Evolutionary conservation across 2,329 filamentous ascomycete genomes (phyloP).

Genomic region (Aspergillus intermedius): DNA sequence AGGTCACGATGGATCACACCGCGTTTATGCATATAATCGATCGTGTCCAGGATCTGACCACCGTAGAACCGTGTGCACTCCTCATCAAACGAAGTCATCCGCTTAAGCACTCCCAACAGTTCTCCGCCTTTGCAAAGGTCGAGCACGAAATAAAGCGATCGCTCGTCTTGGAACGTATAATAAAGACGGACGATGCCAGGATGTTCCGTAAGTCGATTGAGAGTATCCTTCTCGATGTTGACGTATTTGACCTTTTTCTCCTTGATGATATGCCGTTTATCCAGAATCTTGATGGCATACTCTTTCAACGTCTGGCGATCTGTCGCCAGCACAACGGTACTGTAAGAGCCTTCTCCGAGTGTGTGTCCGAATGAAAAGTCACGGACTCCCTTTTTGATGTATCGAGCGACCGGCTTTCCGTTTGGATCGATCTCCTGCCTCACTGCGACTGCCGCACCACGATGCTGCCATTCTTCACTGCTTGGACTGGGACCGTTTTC

Average conservation of each 20-base stretch:
- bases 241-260: conserved; percentile 99
- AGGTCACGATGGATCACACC: conserved; percentile 95
- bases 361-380: conserved; percentile 92
- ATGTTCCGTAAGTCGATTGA: conserved; percentile 93
- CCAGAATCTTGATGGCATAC: conserved; percentile 95
- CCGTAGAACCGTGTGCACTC: conserved; percentile 93
- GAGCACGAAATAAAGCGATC: conserved; percentile 91
- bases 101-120: conserved; percentile 85
- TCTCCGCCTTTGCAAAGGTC: conserved; percentile 91
- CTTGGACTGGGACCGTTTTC: conserved; percentile 57
- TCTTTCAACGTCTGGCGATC: conserved; percentile 92
- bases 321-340: conserved; percentile 85
- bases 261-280: conserved; percentile 99
- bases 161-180: conserved; percentile 97
- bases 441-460: conserved; percentile 78
- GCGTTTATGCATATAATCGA: conserved; percentile 95
- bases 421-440: conserved; percentile 78
- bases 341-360: conserved; percentile 94
- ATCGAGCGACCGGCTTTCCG: conserved; percentile 71
- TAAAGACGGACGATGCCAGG: conserved; percentile 94
- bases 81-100: conserved; percentile 87
- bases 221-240: conserved; percentile 97
- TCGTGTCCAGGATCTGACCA: conserved; percentile 90
- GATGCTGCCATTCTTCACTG: conserved; percentile 93
- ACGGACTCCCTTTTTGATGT: conserved; percentile 93